phyloP scores from a whole-genome alignment of 139 green algal species.

The Parachlorella kessleri region DNA sequence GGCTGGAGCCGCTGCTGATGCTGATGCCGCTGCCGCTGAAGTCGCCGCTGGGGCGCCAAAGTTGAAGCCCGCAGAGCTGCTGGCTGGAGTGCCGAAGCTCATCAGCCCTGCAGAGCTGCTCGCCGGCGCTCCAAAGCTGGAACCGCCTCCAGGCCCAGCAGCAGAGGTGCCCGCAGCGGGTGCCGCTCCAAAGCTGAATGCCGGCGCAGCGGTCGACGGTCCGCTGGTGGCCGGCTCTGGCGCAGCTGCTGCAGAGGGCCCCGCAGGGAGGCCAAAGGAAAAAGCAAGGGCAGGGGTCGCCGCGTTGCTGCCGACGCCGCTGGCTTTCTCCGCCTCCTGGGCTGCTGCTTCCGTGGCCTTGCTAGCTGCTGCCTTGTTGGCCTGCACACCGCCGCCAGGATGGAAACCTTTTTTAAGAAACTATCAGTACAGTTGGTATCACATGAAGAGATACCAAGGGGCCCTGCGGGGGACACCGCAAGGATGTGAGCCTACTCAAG shows the following conservation, averaged over 20 bases:
- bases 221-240: too few species aligned
- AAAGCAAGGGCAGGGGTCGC: background rate
- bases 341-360: slow-evolving; percentile 3
- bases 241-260: background rate
- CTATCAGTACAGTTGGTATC: too few species aligned
- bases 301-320: background rate
- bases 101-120: slow-evolving; percentile 2
- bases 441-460: too few species aligned
- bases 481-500: too few species aligned
- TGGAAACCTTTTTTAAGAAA: too few species aligned
- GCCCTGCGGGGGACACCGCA: too few species aligned
- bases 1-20: background rate
- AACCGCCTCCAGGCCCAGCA: too few species aligned
- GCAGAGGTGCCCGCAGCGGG: too few species aligned
- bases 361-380: background rate
- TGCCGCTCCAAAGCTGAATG: too few species aligned
- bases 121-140: too few species aligned
- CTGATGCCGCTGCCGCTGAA: background rate
- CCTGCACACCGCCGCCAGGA: background rate
- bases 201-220: too few species aligned
- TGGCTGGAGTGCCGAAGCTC: background rate
- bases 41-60: background rate
- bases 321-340: slow-evolving; percentile 6
- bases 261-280: slow-evolving; percentile 11
- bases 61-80: background rate